These are phyloP conservation scores for Paraphoma sp. DNA, from an alignment of 2,329 filamentous ascomycete species.

Conservation along the genomic window DNA sequence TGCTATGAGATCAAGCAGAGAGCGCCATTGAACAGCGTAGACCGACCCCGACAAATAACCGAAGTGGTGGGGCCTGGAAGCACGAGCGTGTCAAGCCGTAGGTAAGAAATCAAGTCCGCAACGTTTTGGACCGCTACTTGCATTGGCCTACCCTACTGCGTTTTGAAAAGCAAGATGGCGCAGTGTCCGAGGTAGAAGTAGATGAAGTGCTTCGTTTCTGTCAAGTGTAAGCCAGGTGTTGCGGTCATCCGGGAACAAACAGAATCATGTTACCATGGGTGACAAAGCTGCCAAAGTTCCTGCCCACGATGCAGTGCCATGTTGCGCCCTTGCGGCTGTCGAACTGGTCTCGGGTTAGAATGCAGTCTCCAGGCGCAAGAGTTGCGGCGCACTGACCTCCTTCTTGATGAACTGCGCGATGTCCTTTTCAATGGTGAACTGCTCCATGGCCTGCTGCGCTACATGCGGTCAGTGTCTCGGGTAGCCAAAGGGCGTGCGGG, in stretches of 20 bases:
- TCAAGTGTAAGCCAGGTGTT: slow-evolving; percentile 16
- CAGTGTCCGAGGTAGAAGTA: slow-evolving; percentile 99
- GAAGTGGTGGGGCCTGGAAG: too few species aligned
- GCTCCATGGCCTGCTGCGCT: slow-evolving; percentile 76
- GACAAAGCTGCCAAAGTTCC: slow-evolving; percentile 99
- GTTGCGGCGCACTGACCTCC: slow-evolving; percentile 63
- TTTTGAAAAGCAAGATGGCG: slow-evolving; percentile 98
- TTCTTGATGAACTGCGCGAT: slow-evolving; percentile 96
- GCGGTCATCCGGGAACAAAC: not conserved
- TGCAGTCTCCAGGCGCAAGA: not conserved
- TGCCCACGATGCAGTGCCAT: slow-evolving; percentile 98
- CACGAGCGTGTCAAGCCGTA: too few species aligned
- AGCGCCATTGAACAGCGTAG: not conserved
- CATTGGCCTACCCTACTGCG: slow-evolving; percentile 68
- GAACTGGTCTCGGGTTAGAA: slow-evolving; percentile 67
- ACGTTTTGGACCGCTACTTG: not conserved
- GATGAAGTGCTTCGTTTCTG: slow-evolving; percentile 99
- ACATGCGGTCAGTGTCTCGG: slow-evolving; percentile 29
- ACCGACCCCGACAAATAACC: too few species aligned
- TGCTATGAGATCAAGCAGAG: not conserved
- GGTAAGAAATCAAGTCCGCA: too few species aligned
- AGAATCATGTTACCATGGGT: slow-evolving; percentile 78
- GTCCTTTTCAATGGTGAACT: slow-evolving; percentile 81
- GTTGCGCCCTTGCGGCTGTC: slow-evolving; percentile 96
- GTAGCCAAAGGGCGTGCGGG: slow-evolving; percentile 11